Conservation (phyloP, 2,329 filamentous ascomycete species). For the Fusarium sp. region DNA sequence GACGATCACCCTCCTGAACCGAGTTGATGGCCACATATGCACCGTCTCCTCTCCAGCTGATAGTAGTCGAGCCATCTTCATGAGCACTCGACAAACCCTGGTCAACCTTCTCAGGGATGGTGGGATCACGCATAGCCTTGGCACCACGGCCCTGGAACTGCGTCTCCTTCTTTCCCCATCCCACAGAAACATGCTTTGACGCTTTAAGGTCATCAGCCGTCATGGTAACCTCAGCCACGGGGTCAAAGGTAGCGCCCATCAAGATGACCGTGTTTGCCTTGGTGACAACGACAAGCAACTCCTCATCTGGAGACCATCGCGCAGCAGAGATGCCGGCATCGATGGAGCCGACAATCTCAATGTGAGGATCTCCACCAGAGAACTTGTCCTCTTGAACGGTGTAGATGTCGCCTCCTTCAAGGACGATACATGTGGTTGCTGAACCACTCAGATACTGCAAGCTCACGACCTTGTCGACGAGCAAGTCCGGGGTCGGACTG, state of each 20-base stretch:
- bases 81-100: conserved; percentile 75
- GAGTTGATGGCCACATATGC: conserved; percentile 88
- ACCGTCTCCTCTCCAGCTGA: conserved; percentile 95
- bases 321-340: conserved; percentile 90
- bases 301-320: conserved; percentile 94
- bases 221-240: conserved; percentile 76
- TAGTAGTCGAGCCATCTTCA: conserved; percentile 75
- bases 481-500: conserved; percentile 77
- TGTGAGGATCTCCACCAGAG: conserved; percentile 69
- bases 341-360: conserved; percentile 95
- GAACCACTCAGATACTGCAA: conserved; percentile 88
- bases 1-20: conserved; percentile 71
- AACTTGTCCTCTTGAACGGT: conserved; percentile 72
- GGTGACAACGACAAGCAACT: conserved; percentile 84
- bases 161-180: conserved; percentile 98
- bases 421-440: conserved; percentile 77
- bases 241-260: conserved; percentile 92
- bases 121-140: conserved; percentile 86
- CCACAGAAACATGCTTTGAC: conserved; percentile 95
- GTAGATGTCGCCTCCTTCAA: conserved; percentile 91
- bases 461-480: conserved; percentile 76
- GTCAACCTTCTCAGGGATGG: conserved; percentile 90
- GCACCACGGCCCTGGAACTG: conserved; percentile 95
- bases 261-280: conserved; percentile 80
- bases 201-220: conserved; percentile 77